Conservation (phyloP, 2,329 filamentous ascomycete genomes). For the Trichophyton schoenleinii region DNA sequence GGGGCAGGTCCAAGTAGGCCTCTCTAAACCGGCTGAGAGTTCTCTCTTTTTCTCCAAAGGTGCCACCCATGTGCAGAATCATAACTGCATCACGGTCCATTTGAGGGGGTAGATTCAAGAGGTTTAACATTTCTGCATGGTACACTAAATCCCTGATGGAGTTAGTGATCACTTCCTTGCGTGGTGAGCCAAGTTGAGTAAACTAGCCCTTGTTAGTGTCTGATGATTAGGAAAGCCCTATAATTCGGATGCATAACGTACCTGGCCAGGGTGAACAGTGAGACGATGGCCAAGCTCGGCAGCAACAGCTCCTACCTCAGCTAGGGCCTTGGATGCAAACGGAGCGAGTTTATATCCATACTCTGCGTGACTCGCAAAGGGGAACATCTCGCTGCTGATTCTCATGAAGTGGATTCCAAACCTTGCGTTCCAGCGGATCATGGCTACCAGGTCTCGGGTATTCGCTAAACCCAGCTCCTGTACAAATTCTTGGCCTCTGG, state of each 20-base stretch:
- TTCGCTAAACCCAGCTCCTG: constrained; percentile 67
- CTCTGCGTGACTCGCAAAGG: constrained; percentile 78
- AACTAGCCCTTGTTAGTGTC: constrained; percentile 40
- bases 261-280: constrained; percentile 78
- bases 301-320: constrained; percentile 62
- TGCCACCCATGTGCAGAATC: constrained; percentile 86
- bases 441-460: constrained; percentile 67
- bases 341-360: constrained; percentile 76
- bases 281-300: constrained; percentile 70
- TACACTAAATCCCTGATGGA: constrained; percentile 75
- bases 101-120: constrained; percentile 66
- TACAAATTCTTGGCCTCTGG: constrained; percentile 58
- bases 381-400: constrained; percentile 91
- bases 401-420: constrained; percentile 89
- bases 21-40: constrained; percentile 65
- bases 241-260: constrained; percentile 16
- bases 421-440: constrained; percentile 82
- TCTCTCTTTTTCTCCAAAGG: constrained; percentile 73
- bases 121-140: constrained; percentile 69
- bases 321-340: constrained; percentile 67
- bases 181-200: constrained; percentile 78
- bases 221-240: neutral
- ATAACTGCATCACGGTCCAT: constrained; percentile 77
- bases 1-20: constrained; percentile 56
- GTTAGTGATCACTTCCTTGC: constrained; percentile 60